Evolutionary conservation across 1,284 basidiomycete genomes (phyloP).

Genomic region (Leccinum huronense): DNA sequence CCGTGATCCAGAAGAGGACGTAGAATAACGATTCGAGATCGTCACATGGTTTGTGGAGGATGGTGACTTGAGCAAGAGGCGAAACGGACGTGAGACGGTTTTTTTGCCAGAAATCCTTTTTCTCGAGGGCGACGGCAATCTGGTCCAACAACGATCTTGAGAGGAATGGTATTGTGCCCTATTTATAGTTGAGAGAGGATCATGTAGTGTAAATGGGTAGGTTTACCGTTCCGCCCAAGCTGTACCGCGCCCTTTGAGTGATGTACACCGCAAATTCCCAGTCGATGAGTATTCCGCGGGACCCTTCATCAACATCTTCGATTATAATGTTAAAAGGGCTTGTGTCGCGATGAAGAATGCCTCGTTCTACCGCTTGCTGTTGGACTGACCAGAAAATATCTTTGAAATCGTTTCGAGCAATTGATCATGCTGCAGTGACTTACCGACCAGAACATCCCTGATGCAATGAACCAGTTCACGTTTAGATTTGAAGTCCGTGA

Average conservation of each 20-base stretch:
- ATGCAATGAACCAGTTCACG: not conserved
- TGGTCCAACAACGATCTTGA: not conserved
- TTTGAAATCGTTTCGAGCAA: not conserved
- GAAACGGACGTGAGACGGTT: not conserved
- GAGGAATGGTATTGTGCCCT: not conserved
- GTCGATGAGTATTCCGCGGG: not conserved
- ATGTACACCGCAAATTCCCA: not conserved
- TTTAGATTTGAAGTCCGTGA: not conserved
- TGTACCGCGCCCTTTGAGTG: not conserved
- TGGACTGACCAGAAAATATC: not conserved
- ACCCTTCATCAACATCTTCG: not conserved
- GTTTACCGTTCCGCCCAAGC: not conserved
- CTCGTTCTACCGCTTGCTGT: not conserved
- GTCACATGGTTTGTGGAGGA: not conserved
- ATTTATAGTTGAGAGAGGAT: not conserved
- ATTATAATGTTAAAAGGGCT: not conserved
- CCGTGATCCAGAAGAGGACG: not conserved
- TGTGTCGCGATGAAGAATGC: not conserved
- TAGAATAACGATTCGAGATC: not conserved
- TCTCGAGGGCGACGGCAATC: not conserved
- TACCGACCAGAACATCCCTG: not conserved
- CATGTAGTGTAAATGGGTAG: not conserved
- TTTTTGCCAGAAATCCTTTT: not conserved
- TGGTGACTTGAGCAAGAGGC: not conserved
- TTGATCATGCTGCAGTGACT: not conserved